A percentile compares a stretch with the other conserved stretches of the same genome.
phyloP scores from a whole-genome alignment of 148 eudicot genomes.

The Drosera capensis region DNA sequence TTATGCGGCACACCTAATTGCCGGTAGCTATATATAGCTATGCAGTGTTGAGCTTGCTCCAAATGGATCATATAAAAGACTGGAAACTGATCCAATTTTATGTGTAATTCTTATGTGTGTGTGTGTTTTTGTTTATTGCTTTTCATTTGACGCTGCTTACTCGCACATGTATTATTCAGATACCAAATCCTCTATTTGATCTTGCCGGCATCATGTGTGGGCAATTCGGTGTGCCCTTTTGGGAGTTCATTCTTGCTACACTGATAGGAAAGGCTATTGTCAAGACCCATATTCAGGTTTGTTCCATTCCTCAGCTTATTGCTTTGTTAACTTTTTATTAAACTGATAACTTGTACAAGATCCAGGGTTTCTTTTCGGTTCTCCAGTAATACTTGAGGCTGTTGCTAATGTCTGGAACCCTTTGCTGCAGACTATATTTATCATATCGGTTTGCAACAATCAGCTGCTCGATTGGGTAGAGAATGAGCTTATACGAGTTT shows the following conservation, averaged over 20 bases:
- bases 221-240: conserved; percentile 90
- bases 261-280: conserved; percentile 79
- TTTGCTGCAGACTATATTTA: conserved; percentile 65
- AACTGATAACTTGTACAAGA: too few relatives aligned
- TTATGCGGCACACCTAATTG: too few relatives aligned
- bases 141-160: too few relatives aligned
- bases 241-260: conserved; percentile 91
- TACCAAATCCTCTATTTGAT: conserved; percentile 97
- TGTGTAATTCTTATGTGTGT: too few relatives aligned
- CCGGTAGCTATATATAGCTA: too few relatives aligned
- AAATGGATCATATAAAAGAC: too few relatives aligned
- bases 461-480: conserved; percentile 93
- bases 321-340: neutral
- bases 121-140: too few relatives aligned
- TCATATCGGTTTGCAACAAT: conserved; percentile 88
- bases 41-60: too few relatives aligned
- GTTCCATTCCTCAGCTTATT: conserved; percentile 1
- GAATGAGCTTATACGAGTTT: conserved; percentile 76
- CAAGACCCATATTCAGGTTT: conserved; percentile 94
- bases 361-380: too few relatives aligned
- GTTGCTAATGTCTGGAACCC: too few relatives aligned
- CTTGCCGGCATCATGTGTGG: conserved; percentile 99
- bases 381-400: too few relatives aligned
- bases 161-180: conserved; percentile 34
- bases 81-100: too few relatives aligned